Evolutionary conservation across 495 filamentous ascomycete species (phyloP), one percentile per base, ranked within the genome.

Genomic region (Barbatosphaeria neglecta): DNA sequence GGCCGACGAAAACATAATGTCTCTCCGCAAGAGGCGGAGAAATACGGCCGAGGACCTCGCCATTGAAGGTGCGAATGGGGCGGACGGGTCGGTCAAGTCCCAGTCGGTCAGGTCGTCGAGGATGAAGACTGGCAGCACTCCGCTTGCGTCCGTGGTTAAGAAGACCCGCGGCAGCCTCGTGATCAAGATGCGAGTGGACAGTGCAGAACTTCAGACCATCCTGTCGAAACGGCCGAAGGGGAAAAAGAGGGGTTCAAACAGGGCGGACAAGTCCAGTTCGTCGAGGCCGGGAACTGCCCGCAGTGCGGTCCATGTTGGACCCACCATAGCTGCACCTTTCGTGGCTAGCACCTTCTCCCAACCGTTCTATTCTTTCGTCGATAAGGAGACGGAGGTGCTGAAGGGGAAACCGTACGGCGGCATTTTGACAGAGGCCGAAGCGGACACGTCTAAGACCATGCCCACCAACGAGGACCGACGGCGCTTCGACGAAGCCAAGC

Each of bases 341-440:
- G 76, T 83, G 31, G 70, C 81, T 28, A 59, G 70, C 2, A 69
- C 61, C 39, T 80, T 75, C 47, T 68, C 71, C 0, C 74, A 76
- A 35, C 83, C 84, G 8, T 88, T 93, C 54, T 90, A 89, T 57
- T 81, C 84, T 1, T 86, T 94, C 50, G 78, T 82, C 49, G 88
- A 94, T 49, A 85, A 84, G 39, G 89, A 95, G 47, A 81, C 78
- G 25, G 92, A 97, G 51, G 90, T 96, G 53, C 64, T 76, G 10
- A 94, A 93, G 58, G 83, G 82, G 15, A 98, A 95, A 60, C 92
- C 93, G 2, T 98, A 97, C 56, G 93, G 92, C 38, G 92, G 92
- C 8, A 95, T 97, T 37, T 67, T 98, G 31, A 82, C 75, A 2
- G 89, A 96, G 62, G 73, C 77, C 9, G 92, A 98, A 57, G 88